These are phyloP conservation scores for Physcomitrium patens DNA, from an alignment of 225 moss, liverwort and hornwort species.

Conservation along the genomic window DNA sequence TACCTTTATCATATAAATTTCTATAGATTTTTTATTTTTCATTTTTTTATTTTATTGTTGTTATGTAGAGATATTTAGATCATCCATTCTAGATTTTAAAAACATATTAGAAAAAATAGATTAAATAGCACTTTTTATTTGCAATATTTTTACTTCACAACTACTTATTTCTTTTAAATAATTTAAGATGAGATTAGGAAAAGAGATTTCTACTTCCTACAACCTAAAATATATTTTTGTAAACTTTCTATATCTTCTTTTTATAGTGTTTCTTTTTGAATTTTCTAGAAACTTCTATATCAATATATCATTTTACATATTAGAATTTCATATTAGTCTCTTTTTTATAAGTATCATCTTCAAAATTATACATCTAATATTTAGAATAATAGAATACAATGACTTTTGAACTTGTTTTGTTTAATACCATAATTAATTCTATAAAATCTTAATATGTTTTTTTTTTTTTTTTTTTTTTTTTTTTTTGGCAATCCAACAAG, in stretches of 20 bases:
- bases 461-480: too few relatives aligned
- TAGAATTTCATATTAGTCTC: neutral
- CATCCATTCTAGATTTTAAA: neutral
- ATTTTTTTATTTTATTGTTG: neutral
- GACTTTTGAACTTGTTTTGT: neutral
- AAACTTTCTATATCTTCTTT: too few relatives aligned
- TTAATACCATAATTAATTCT: neutral
- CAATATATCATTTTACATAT: neutral
- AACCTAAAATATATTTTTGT: too few relatives aligned
- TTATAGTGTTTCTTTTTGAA: too few relatives aligned
- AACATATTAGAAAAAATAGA: neutral
- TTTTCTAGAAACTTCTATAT: neutral
- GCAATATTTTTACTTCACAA: neutral
- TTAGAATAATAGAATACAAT: neutral
- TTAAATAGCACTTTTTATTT: neutral
- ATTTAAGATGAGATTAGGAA: too few relatives aligned
- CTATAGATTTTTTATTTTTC: neutral
- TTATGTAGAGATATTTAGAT: neutral
- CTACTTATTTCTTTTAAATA: too few relatives aligned
- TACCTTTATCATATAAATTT: neutral
- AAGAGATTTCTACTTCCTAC: too few relatives aligned
- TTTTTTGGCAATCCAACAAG: neutral
- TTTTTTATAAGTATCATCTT: neutral
- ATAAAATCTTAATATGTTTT: neutral
- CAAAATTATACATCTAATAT: neutral